Evolutionary conservation across 2,329 filamentous ascomycete species (phyloP).

Genomic region (Aspergillus niger): DNA sequence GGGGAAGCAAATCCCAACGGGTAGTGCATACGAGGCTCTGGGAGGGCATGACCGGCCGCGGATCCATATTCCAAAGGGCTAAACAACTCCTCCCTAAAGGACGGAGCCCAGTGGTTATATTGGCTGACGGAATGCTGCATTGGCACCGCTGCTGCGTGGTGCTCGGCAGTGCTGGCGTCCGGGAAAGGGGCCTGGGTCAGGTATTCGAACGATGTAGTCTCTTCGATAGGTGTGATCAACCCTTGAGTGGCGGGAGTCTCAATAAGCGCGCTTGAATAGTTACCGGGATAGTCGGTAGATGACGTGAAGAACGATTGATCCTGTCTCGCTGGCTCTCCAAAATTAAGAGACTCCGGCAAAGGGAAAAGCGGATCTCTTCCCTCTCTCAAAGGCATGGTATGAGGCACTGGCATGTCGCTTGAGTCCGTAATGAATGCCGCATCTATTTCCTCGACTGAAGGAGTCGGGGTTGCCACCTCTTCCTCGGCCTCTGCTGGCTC

Average conservation of each 20-base stretch:
- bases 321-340: slow-evolving; percentile 28
- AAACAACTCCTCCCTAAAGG: slow-evolving; percentile 39
- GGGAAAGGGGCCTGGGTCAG: slow-evolving; percentile 28
- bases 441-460: slow-evolving; percentile 28
- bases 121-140: slow-evolving; percentile 25
- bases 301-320: slow-evolving; percentile 32
- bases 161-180: slow-evolving; percentile 25
- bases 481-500: slow-evolving; percentile 33
- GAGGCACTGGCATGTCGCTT: slow-evolving; percentile 23
- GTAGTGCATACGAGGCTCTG: slow-evolving; percentile 32
- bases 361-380: slow-evolving; percentile 29
- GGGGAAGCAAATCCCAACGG: slow-evolving; percentile 31
- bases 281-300: slow-evolving; percentile 32
- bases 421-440: slow-evolving; percentile 30
- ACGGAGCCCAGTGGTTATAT: slow-evolving; percentile 35
- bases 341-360: slow-evolving; percentile 32
- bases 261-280: slow-evolving; percentile 31
- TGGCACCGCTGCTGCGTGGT: slow-evolving; percentile 23
- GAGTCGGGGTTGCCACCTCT: slow-evolving; percentile 28
- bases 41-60: slow-evolving; percentile 25
- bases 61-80: slow-evolving; percentile 33
- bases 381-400: slow-evolving; percentile 22
- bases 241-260: slow-evolving; percentile 29
- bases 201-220: slow-evolving; percentile 35
- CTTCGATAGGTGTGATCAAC: slow-evolving; percentile 35